Conservation (phyloP, 1,284 basidiomycete genomes). For the Papiliotrema terrestris region DNA sequence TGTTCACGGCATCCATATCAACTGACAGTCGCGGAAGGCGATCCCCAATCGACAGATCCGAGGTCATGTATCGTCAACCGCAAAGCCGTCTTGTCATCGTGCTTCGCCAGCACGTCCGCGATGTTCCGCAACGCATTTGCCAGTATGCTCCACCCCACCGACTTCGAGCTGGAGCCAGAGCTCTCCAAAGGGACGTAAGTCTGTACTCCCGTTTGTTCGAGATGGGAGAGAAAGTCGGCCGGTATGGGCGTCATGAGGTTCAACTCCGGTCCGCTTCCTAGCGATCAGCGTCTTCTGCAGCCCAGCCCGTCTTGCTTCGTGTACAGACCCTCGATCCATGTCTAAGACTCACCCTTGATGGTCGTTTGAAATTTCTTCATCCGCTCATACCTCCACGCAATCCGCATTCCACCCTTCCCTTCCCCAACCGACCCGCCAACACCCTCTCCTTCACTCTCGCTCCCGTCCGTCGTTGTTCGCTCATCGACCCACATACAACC, state of each 20-base stretch:
- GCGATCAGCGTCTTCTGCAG: not conserved
- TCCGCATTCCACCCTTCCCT: constrained; percentile 57
- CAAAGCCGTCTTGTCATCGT: constrained; percentile 13
- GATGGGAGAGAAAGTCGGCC: constrained; percentile 9
- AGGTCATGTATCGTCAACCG: constrained; percentile 56
- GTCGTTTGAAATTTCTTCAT: constrained; percentile 91
- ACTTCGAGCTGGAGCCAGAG: constrained; percentile 5
- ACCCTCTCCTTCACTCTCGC: constrained; percentile 7
- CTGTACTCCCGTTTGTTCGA: constrained; percentile 18
- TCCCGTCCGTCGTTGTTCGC: not conserved
- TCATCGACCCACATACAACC: constrained; percentile 70
- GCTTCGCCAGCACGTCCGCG: constrained; percentile 8
- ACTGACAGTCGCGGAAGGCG: constrained; percentile 57
- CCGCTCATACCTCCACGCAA: constrained; percentile 92
- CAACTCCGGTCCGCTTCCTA: constrained; percentile 13
- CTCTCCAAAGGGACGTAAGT: constrained; percentile 16
- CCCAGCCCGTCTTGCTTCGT: not conserved
- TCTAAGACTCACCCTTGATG: constrained; percentile 19
- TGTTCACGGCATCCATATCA: not conserved
- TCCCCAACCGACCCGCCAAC: constrained; percentile 38
- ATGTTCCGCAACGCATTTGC: constrained; percentile 11
- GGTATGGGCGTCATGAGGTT: constrained; percentile 32
- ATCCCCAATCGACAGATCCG: constrained; percentile 70
- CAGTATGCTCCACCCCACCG: constrained; percentile 5
- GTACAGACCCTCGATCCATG: not conserved